Conservation (phyloP, 768 basidiomycete genomes). For the Lactarius trivialis region DNA sequence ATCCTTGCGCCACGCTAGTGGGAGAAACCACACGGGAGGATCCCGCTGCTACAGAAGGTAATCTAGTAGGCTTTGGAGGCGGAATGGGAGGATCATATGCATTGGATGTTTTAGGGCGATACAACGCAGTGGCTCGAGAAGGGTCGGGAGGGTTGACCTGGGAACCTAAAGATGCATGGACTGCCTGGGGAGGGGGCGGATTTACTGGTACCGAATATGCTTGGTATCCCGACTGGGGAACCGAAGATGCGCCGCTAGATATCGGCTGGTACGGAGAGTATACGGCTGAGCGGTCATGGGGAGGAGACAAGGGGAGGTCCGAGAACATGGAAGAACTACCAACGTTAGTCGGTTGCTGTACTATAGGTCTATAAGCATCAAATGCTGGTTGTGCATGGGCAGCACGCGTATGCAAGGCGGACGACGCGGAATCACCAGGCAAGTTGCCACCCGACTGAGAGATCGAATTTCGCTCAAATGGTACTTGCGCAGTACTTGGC, state of each 20-base stretch:
- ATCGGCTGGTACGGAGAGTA: constrained; percentile 28
- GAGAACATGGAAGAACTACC: constrained; percentile 6
- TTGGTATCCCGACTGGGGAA: constrained; percentile 21
- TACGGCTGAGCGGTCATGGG: constrained; percentile 21
- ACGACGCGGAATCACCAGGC: neutral
- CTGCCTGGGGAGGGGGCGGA: constrained; percentile 1
- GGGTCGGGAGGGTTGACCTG: neutral
- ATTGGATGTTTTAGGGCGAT: constrained; percentile 27
- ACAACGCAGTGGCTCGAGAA: constrained; percentile 16
- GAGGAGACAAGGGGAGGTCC: constrained; percentile 6
- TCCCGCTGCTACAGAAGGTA: constrained; percentile 2
- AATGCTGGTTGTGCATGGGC: constrained; percentile 3
- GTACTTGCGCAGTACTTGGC: neutral
- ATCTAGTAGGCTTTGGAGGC: constrained; percentile 19
- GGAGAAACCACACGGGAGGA: constrained; percentile 11
- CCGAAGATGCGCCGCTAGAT: constrained; percentile 15
- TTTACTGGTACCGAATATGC: constrained; percentile 23
- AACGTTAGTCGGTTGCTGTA: neutral
- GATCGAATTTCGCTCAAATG: neutral
- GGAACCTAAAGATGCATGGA: neutral
- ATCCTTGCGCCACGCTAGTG: neutral
- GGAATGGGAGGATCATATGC: constrained; percentile 33
- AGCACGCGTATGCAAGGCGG: constrained; percentile 9
- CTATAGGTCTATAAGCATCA: constrained; percentile 8
- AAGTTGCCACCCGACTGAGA: neutral